Evolutionary conservation across 805 yeast genomes (phyloP), one percentile per base, ranked within the genome.

Genomic region (Ogataea methylovora): DNA sequence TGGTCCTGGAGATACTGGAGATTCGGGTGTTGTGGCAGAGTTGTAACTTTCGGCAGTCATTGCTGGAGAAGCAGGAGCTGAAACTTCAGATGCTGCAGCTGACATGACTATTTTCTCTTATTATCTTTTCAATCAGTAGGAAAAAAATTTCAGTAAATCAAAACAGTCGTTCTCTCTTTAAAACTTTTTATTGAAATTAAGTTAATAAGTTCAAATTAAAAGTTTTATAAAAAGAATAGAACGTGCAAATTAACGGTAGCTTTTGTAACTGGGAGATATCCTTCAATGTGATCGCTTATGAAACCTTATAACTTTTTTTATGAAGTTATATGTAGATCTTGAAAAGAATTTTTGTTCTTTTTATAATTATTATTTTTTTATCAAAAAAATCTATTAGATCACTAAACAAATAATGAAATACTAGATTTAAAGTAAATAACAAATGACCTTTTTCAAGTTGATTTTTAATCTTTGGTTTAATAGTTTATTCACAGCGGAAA

Each of bases 231-330:
- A 6, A 7, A 12, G 18, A 13, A 8, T 32, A 17, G 21, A 31
- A 25, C 28, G 22, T 16, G 11, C 5, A 24, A 23, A 25, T 16
- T 17, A 23, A 24, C 23, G 27, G 29, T 16, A 16, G 24, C 44
- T 47, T 45, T 46, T 48, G 52, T 41, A 54, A 43, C 38, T 30
- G 60, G 49, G 58, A 46, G 59, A 55, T 52, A 52, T 49, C 60
- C 60, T 58, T 55, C 60, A 45, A 55, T 48, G 58, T 54, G n/a
- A n/a, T n/a, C n/a, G n/a, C n/a, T n/a, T n/a, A n/a, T n/a, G n/a
- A n/a, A 30, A 30, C 16, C 26, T 29, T 29, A 14, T n/a, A n/a
- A n/a, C n/a, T n/a, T n/a, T n/a, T n/a, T n/a, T n/a, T n/a, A n/a
- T n/a, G n/a, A n/a, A n/a, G n/a, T n/a, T n/a, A n/a, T n/a, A n/a